Percentiles rank a stretch among this genome's conserved stretches.
Conservation (phyloP, 2,329 filamentous ascomycete species). For the Alternaria infectoria region DNA sequence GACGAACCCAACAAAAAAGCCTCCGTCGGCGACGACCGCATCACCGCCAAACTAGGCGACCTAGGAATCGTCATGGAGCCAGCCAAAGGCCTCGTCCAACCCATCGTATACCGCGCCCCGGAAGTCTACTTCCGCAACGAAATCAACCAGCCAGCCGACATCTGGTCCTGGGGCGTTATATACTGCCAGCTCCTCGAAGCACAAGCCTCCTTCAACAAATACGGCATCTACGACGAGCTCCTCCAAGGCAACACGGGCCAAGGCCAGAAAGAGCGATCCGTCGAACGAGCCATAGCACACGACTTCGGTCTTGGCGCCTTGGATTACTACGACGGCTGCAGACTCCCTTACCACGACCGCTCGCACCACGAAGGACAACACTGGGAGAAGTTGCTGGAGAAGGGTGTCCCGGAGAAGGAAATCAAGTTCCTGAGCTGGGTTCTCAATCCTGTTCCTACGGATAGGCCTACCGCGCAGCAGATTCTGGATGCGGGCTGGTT, state of each 20-base stretch:
- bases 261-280: conserved; percentile 8
- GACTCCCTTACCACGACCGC: conserved; percentile 7
- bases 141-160: conserved; percentile 13
- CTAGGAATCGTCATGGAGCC: conserved; percentile 20
- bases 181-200: conserved; percentile 18
- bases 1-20: neutral
- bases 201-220: conserved; percentile 12
- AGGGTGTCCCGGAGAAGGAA: conserved; percentile 13
- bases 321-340: conserved; percentile 10
- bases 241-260: neutral
- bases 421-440: conserved; percentile 13
- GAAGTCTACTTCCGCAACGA: conserved; percentile 18
- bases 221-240: conserved; percentile 14
- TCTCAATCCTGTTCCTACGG: conserved; percentile 12
- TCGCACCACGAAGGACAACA: conserved; percentile 12
- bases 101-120: conserved; percentile 16
- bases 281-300: conserved; percentile 13
- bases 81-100: conserved; percentile 14
- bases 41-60: conserved; percentile 14
- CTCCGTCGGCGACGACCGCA: neutral
- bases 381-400: conserved; percentile 6
- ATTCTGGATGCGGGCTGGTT: conserved; percentile 12
- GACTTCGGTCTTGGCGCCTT: conserved; percentile 7
- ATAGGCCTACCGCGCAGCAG: conserved; percentile 4
- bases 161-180: conserved; percentile 16